Base-by-base conservation (phyloP, 108 stramenopile genomes). In the Skeletonema costatum region DNA sequence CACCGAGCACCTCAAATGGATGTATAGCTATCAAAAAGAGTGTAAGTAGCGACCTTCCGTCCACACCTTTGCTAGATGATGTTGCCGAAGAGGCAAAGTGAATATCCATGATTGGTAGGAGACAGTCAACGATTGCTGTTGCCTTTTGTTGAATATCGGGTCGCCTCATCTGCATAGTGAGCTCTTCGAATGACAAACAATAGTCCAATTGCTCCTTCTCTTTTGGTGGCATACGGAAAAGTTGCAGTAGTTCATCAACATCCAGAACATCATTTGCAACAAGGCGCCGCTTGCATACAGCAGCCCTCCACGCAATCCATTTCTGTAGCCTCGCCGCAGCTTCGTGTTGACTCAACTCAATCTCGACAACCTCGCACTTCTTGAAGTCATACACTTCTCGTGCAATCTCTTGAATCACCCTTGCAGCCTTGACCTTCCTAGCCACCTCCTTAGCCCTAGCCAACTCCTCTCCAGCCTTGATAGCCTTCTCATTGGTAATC, bases 1-100 rank as follows among this genome's bases (percentile, higher is more conserved):
- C 65, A 42, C 76, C 81, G 38, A 82, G 48, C 25, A 82, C 81
- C 25, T 82, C 81, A 16, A 32, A 25, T 12, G 81, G 81, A 61
- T 73, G 56, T 6, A 66, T 14, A 36, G 81, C 76, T 68, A 82
- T 82, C 51, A 82, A 71, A 13, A 51, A 62, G 8, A 77, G 13
- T 3, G 76, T 64, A 1, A 82, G 19, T 14, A 82, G 70, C 42
- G 76, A 66, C 38, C 81, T 70, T 5, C 73, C 62, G 58, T 80
- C 79, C 29, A 74, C 30, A 9, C 19, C 21, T 33, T 32, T 50
- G 31, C 8, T 68, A 3, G 51, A 56, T 30, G 48, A 35, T 13
- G 19, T 9, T 12, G 31, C 32, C 8, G 48, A 35, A 29, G 32
- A 17, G 0, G 39, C 62, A 48, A 63, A 73, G 13, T 39, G 62